Percentiles rank a stretch among this genome's conserved stretches.
These are phyloP conservation scores for Penicillium antarcticum DNA, from an alignment of 495 filamentous ascomycete species.

Conservation along the genomic window DNA sequence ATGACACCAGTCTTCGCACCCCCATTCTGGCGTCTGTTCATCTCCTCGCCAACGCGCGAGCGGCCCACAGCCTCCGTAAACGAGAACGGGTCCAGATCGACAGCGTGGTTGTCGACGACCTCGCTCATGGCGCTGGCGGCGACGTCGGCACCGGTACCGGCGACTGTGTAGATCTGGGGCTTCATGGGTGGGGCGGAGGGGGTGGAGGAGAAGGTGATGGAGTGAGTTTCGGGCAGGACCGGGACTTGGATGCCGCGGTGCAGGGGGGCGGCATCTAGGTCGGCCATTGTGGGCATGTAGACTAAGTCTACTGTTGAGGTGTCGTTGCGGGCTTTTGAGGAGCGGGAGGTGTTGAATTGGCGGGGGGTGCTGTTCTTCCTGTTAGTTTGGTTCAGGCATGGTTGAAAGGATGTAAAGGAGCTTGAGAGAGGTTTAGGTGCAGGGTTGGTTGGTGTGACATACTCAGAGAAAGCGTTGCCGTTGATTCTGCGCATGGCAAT, in stretches of 20 bases:
- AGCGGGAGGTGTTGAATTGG: slow-evolving; percentile 58
- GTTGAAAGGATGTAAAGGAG: not conserved
- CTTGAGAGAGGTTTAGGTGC: not conserved
- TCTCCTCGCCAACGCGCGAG: slow-evolving; percentile 38
- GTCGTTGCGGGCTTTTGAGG: slow-evolving; percentile 53
- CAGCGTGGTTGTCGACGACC: slow-evolving; percentile 54
- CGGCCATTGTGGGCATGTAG: slow-evolving; percentile 54
- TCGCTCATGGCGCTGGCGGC: slow-evolving; percentile 55
- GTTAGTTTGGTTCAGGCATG: slow-evolving; percentile 13
- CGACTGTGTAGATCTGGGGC: slow-evolving; percentile 55
- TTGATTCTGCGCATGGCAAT: slow-evolving; percentile 50
- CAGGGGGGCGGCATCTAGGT: slow-evolving; percentile 32
- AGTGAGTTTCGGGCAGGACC: slow-evolving; percentile 49
- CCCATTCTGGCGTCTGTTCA: slow-evolving; percentile 25
- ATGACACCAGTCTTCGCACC: slow-evolving; percentile 35
- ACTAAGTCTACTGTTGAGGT: slow-evolving; percentile 61
- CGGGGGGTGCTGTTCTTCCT: slow-evolving; percentile 32
- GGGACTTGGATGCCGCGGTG: slow-evolving; percentile 44
- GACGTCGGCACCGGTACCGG: slow-evolving; percentile 51
- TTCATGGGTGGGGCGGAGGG: slow-evolving; percentile 42
- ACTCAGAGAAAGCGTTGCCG: slow-evolving; percentile 39
- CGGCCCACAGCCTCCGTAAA: slow-evolving; percentile 50
- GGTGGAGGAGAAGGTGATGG: slow-evolving; percentile 18
- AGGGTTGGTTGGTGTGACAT: slow-evolving; percentile 13
- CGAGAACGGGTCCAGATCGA: slow-evolving; percentile 57